Percentiles rank a stretch among this genome's conserved stretches.
Conservation (phyloP, 2,329 filamentous ascomycete species). For the Dothideomycetes sp. region DNA sequence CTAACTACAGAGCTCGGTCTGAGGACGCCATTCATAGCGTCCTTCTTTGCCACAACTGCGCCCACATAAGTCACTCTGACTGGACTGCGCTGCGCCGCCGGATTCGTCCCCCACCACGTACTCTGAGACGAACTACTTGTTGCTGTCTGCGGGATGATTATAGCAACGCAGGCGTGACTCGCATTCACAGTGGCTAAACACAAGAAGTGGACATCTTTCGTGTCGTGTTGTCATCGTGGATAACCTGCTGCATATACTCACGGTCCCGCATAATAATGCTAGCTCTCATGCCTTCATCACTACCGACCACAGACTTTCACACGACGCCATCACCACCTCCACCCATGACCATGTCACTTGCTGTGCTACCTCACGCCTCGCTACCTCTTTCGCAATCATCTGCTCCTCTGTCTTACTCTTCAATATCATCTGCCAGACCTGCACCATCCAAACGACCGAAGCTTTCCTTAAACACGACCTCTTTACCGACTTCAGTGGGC, state of each 20-base stretch:
- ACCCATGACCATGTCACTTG: conserved; percentile 27
- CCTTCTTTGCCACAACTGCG: too few species aligned
- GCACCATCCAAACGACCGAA: conserved; percentile 39
- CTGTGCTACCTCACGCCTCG: conserved; percentile 22
- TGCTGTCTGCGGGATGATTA: too few species aligned
- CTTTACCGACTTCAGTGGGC: conserved; percentile 38
- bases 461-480: conserved; percentile 47
- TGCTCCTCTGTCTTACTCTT: conserved; percentile 2
- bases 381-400: conserved; percentile 4
- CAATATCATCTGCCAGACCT: conserved; percentile 9
- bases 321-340: too few species aligned
- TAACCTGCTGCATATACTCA: not conserved
- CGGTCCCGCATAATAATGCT: conserved; percentile 19
- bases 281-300: conserved; percentile 17
- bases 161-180: too few species aligned
- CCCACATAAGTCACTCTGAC: not conserved
- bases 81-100: not conserved
- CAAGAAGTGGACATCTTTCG: too few species aligned
- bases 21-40: not conserved
- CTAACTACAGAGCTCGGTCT: not conserved
- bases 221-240: too few species aligned
- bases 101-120: not conserved
- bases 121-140: too few species aligned
- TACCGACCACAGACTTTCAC: conserved; percentile 11
- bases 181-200: too few species aligned